phyloP scores from a whole-genome alignment of 164 flowering plant genomes.

The Dillenia suffruticosa region DNA sequence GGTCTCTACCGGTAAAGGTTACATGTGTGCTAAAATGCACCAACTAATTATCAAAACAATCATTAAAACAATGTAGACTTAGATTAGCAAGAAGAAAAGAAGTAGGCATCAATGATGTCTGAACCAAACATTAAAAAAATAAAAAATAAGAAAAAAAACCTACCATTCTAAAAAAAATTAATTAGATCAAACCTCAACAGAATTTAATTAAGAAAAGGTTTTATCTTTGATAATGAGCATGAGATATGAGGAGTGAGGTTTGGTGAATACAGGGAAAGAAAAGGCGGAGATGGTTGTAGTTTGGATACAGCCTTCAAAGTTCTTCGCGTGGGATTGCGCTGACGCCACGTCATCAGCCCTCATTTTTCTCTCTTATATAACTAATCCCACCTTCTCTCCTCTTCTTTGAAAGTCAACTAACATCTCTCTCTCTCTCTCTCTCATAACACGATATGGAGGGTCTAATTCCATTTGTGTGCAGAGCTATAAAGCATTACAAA shows the following conservation, averaged over 20 bases:
- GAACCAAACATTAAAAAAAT: background rate
- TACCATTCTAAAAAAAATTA: background rate
- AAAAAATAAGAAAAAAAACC: background rate
- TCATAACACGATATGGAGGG: constrained; percentile 58
- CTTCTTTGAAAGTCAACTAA: background rate
- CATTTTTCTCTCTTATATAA: constrained; percentile 11
- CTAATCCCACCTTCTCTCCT: constrained; percentile 7
- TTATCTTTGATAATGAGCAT: no score
- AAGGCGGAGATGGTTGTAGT: constrained; percentile 9
- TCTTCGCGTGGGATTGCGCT: constrained; percentile 10
- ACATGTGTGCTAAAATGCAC: no score
- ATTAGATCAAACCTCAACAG: no score
- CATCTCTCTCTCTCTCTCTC: constrained; percentile 1
- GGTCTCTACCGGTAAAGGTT: no score
- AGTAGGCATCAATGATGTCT: background rate
- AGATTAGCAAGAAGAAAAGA: background rate
- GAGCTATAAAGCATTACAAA: constrained; percentile 59
- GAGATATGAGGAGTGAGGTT: no score
- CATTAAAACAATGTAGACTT: background rate
- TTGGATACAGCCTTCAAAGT: constrained; percentile 23
- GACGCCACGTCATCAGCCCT: constrained; percentile 37
- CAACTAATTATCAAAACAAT: constrained; percentile 5
- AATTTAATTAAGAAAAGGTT: no score
- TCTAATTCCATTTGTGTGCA: constrained; percentile 72
- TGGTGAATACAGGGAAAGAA: no score